phyloP scores from a whole-genome alignment of 805 yeast genomes.

The Teunomyces barrocoloradensis region DNA sequence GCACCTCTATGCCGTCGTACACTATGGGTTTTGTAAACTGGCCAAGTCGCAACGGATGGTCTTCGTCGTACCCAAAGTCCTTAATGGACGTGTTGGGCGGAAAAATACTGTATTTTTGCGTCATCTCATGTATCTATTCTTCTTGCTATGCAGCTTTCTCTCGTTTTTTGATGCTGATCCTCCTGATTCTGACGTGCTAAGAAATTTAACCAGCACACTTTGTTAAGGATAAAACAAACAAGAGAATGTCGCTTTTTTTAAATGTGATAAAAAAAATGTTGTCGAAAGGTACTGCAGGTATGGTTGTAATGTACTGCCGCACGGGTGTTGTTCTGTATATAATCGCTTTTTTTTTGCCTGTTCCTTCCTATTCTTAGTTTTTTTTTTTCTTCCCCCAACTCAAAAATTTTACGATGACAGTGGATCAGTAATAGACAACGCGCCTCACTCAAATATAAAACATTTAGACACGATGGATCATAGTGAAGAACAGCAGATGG shows the following conservation, averaged over 20 bases:
- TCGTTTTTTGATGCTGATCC: background rate
- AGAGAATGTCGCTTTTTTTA: background rate
- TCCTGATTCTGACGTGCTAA: background rate
- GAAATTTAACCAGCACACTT: background rate
- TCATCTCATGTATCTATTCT: background rate
- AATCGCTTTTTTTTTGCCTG: background rate
- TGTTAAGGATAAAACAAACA: background rate
- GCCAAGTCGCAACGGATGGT: slow-evolving; percentile 19
- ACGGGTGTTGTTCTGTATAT: background rate
- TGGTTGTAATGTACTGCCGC: background rate
- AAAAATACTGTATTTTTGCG: slow-evolving; percentile 3
- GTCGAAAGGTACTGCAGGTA: background rate
- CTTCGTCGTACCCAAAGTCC: slow-evolving; percentile 22
- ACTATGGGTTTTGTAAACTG: slow-evolving; percentile 14
- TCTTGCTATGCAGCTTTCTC: background rate
- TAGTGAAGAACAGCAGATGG: slow-evolving; percentile 82
- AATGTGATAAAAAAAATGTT: background rate
- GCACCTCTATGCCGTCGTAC: slow-evolving; percentile 11
- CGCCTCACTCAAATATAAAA: background rate
- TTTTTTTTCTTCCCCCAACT: no score
- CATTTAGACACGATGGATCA: slow-evolving; percentile 54
- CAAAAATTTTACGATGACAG: background rate
- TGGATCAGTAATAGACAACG: background rate
- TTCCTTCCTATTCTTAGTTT: background rate
- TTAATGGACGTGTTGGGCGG: slow-evolving; percentile 20